Percentiles rank a stretch among this genome's conserved stretches.
These are phyloP conservation scores for Eragrostis nindensis DNA, from an alignment of 176 grass and related monocot species.

Conservation along the genomic window DNA sequence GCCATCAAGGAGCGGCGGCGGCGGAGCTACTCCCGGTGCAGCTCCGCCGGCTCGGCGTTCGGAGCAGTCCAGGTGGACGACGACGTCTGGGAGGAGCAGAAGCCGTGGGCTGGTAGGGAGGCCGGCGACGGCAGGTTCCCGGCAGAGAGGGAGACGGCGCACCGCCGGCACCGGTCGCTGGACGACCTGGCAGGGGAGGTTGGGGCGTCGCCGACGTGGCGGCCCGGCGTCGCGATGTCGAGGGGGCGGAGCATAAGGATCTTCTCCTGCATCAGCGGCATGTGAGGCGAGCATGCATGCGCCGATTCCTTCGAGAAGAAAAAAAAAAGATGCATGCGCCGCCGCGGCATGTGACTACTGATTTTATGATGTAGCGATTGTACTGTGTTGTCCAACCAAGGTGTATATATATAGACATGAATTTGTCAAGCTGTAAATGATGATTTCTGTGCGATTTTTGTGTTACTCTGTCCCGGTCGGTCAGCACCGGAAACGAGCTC, in stretches of 20 bases:
- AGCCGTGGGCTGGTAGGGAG: background rate
- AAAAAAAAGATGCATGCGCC: too few species aligned
- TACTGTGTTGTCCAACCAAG: conserved; percentile 5
- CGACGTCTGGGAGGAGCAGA: conserved; percentile 22
- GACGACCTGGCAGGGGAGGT: conserved; percentile 62
- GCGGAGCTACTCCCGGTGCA: conserved; percentile 65
- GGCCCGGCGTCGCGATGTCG: background rate
- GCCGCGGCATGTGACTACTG: background rate
- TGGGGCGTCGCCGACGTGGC: conserved; percentile 41
- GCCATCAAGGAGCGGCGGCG: conserved; percentile 68
- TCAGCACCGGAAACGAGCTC: background rate
- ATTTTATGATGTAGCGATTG: background rate
- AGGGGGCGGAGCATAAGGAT: conserved; percentile 57
- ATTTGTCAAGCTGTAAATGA: conserved; percentile 8
- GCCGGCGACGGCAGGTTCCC: background rate
- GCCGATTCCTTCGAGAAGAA: too few species aligned
- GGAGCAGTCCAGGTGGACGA: conserved; percentile 28
- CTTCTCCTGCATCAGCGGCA: conserved; percentile 62
- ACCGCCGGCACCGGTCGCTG: conserved; percentile 64
- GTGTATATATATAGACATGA: conserved; percentile 32
- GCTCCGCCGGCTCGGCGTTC: conserved; percentile 37
- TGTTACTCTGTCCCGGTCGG: background rate
- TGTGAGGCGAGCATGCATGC: conserved; percentile 27
- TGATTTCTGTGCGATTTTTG: background rate
- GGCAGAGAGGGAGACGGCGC: conserved; percentile 36